Evolutionary conservation across 768 basidiomycete species (phyloP).

Genomic region (Naganishia randhawae): DNA sequence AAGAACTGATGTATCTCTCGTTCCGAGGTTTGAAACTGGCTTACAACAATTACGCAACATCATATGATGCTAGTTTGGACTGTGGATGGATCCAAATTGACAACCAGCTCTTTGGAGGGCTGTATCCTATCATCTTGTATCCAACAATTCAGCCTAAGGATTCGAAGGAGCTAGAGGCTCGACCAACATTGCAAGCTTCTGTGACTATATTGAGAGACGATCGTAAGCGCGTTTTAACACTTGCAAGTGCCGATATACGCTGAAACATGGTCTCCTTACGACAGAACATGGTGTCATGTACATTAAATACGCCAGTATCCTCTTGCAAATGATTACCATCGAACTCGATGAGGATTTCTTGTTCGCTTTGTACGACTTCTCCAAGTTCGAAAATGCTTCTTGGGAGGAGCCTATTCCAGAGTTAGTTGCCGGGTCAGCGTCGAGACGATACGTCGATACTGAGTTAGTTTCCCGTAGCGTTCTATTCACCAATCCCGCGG

Average conservation of each 20-base stretch:
- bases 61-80: constrained; percentile 73
- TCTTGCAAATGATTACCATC: constrained; percentile 88
- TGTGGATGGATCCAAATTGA: constrained; percentile 90
- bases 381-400: constrained; percentile 81
- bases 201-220: constrained; percentile 88
- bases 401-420: constrained; percentile 77
- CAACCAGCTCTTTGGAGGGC: constrained; percentile 93
- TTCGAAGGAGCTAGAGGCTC: constrained; percentile 67
- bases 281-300: constrained; percentile 97
- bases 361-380: constrained; percentile 84
- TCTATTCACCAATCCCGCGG: constrained; percentile 66
- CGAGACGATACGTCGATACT: not conserved
- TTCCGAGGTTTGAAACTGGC: constrained; percentile 74
- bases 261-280: constrained; percentile 14
- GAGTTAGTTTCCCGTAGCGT: constrained; percentile 54
- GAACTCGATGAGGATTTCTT: constrained; percentile 97
- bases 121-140: constrained; percentile 91
- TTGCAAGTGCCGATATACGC: not conserved
- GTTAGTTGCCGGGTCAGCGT: constrained; percentile 55
- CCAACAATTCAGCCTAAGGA: constrained; percentile 72
- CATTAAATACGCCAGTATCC: constrained; percentile 90
- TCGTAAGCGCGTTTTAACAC: constrained; percentile 56
- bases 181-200: constrained; percentile 84
- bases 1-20: constrained; percentile 85
- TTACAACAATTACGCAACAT: constrained; percentile 71